A percentile compares a stretch with the other conserved stretches of the same genome.
Conservation (phyloP, 1,284 basidiomycete genomes). For the Anthracocystis walkeri region DNA sequence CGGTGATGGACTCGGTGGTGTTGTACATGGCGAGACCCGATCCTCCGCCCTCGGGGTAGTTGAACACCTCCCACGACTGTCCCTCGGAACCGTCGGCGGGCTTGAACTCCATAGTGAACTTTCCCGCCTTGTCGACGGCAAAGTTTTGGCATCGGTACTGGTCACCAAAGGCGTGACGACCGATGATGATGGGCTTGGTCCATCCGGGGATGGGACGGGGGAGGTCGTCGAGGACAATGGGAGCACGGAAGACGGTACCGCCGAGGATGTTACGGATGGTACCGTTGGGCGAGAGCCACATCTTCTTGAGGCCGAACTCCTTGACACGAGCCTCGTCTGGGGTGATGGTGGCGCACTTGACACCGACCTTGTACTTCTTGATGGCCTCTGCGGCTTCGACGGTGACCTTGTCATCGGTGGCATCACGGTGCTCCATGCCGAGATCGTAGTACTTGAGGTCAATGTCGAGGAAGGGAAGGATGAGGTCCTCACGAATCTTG, state of each 20-base stretch:
- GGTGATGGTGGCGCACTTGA: conserved; percentile 92
- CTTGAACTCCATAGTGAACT: conserved; percentile 65
- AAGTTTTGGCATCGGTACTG: conserved; percentile 73
- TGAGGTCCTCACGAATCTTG: conserved; percentile 97
- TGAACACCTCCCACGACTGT: conserved; percentile 62
- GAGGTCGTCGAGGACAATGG: conserved; percentile 90
- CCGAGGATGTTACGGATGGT: conserved; percentile 90
- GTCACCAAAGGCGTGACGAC: conserved; percentile 96
- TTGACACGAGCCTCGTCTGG: conserved; percentile 94
- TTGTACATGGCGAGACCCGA: conserved; percentile 72
- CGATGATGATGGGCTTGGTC: conserved; percentile 95
- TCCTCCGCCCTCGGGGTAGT: conserved; percentile 64
- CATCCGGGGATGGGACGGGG: conserved; percentile 91
- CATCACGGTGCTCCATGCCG: conserved; percentile 89
- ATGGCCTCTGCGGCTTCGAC: conserved; percentile 88
- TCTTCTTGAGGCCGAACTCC: conserved; percentile 89
- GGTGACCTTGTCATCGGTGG: conserved; percentile 93
- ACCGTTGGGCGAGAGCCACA: conserved; percentile 73
- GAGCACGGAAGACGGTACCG: conserved; percentile 98
- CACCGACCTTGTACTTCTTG: conserved; percentile 69
- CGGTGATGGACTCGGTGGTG: conserved; percentile 79
- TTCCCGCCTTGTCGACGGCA: conserved; percentile 61
- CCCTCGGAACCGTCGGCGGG: conserved; percentile 57
- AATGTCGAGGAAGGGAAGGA: conserved; percentile 91
- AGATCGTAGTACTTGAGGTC: conserved; percentile 99